These are phyloP conservation scores for Casaregolazyma lundiana DNA, from an alignment of 1,139 yeast species.

Conservation along the genomic window DNA sequence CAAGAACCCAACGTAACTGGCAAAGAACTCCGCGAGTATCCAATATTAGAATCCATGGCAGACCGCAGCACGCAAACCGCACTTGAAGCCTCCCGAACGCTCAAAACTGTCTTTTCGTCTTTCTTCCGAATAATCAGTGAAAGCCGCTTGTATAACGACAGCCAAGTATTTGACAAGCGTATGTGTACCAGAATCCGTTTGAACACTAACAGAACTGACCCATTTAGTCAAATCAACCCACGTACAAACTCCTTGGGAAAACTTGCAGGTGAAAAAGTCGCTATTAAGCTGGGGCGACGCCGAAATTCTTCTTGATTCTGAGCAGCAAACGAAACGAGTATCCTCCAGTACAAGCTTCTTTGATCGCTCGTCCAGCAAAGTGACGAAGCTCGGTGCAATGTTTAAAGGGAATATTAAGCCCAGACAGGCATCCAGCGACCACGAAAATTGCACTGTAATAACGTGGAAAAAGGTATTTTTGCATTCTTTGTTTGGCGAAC, in stretches of 20 bases:
- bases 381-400: not conserved
- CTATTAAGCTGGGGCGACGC: not conserved
- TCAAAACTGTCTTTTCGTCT: not conserved
- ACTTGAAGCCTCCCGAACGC: not conserved
- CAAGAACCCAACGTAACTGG: not conserved
- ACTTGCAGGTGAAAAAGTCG: not conserved
- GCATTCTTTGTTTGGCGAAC: conserved; percentile 25
- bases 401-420: not conserved
- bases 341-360: no score
- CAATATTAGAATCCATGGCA: not conserved
- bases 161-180: not conserved
- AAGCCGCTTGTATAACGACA: not conserved
- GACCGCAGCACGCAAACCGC: not conserved
- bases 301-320: no score
- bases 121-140: not conserved
- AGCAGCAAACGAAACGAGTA: not conserved
- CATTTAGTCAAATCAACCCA: not conserved
- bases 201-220: no score
- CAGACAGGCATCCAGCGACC: not conserved
- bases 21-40: not conserved
- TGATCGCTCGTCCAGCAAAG: not conserved
- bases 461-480: conserved; percentile 26
- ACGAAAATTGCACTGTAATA: conserved; percentile 21
- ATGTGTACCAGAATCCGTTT: not conserved
- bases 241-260: not conserved